Conservation (phyloP, 2,329 filamentous ascomycete genomes). For the Neocatenulostroma microsporum region DNA sequence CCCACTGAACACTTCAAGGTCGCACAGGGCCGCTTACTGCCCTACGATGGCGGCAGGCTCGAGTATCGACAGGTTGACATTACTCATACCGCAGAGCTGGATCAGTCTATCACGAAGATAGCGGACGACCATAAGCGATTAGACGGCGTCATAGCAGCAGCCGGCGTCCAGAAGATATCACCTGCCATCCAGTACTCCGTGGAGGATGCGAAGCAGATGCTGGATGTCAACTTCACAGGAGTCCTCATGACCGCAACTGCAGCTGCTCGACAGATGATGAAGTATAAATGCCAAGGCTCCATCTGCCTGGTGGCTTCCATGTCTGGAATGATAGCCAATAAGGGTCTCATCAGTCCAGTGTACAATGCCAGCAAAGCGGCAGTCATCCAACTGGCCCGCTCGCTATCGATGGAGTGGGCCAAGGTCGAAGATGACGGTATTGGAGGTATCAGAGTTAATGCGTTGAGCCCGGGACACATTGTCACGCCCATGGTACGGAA, state of each 20-base stretch:
- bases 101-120: conserved; percentile 18
- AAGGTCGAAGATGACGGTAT: conserved; percentile 6
- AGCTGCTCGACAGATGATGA: conserved; percentile 42
- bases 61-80: conserved; percentile 43
- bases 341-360: conserved; percentile 12
- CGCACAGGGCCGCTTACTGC: not conserved
- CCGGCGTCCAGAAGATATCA: conserved; percentile 21
- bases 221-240: conserved; percentile 44
- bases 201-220: conserved; percentile 28
- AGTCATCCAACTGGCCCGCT: too few relatives aligned
- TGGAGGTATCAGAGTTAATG: conserved; percentile 14
- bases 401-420: too few relatives aligned
- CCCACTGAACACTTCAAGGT: not conserved
- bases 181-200: conserved; percentile 29
- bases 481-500: conserved; percentile 16
- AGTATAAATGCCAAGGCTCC: conserved; percentile 43
- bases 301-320: conserved; percentile 47
- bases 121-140: conserved; percentile 20
- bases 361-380: too few relatives aligned
- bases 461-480: conserved; percentile 15
- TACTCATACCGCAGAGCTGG: conserved; percentile 27
- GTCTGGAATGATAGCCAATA: conserved; percentile 35
- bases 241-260: conserved; percentile 45
- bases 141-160: conserved; percentile 24
- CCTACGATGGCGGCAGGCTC: conserved; percentile 26